Evolutionary conservation across 2,329 filamentous ascomycete species (phyloP), one percentile per base, ranked within the genome.

Genomic region (Ophiosphaerella korrae): DNA sequence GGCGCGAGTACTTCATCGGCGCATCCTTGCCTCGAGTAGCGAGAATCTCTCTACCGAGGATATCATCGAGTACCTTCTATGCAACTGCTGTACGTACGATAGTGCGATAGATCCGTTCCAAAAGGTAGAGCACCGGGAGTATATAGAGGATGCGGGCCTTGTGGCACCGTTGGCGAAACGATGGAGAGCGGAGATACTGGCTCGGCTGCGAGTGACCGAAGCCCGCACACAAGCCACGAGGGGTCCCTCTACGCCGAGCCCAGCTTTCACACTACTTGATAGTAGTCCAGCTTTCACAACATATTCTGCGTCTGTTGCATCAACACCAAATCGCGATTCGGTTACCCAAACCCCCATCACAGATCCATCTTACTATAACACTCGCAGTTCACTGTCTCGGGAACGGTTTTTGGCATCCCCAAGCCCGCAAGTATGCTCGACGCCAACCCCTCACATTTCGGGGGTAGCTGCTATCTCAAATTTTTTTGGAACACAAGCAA

Each of bases 151-250:
- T 21, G 34, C 23, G 29, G 35, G 21, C 7, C 45, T 53, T 18
- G 36, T 53, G 50, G n/a, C 45, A 31, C 50, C 50, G 21, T 32
- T 53, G 40, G 46, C 35, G 26, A 18, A 53, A 6, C 45, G 50
- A 40, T 53, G 50, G 50, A 14, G 14, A 7, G 31, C 23, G n/a
- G 50, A 53, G 45, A 49, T 53, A 23, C 32, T 37, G 26, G n/a
- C 18, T 9, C 34, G 39, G 36, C 34, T 18, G 37, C 40, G 32
- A 26, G 13, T 38, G 23, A 32, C 21, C 29, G 24, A 48, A 11
- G n/a, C 23, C 26, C 11, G 7, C 13, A 29, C 16, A 38, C 44
- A 47, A 38, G 26, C 21, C 23, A 21, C 14, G 12, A 14, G 11
- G 18, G 24, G 12, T 29, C 24, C 42, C 7, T 13, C 18, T n/a